phyloP scores from a whole-genome alignment of 257 asterid genomes.

The Plantago elongata region DNA sequence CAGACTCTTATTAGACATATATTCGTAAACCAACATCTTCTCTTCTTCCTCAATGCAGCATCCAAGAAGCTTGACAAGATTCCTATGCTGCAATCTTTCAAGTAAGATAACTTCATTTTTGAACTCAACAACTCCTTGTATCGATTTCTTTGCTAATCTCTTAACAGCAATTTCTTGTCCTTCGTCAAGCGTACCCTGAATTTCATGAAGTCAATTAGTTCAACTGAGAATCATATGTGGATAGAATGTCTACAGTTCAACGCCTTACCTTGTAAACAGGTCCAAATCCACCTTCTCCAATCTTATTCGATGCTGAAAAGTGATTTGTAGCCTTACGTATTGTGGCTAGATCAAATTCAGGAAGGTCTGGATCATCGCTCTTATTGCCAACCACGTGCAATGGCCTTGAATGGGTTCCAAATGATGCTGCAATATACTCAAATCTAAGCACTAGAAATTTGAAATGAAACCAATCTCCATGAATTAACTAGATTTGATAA shows the following conservation, averaged over 20 bases:
- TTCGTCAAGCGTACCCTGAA: conserved; percentile 20
- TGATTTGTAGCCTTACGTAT: conserved; percentile 21
- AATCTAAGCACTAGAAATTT: too few species aligned
- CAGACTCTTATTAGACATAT: conserved; percentile 22
- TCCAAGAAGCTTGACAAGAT: conserved; percentile 25
- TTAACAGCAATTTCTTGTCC: conserved; percentile 30
- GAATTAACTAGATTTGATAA: too few species aligned
- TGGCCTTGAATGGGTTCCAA: conserved; percentile 8
- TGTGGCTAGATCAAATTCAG: conserved; percentile 15
- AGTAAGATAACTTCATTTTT: conserved; percentile 19
- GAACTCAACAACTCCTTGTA: conserved; percentile 28
- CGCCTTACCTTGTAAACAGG: conserved; percentile 24
- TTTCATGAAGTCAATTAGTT: not conserved
- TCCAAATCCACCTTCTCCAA: conserved; percentile 30
- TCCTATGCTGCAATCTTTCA: conserved; percentile 25
- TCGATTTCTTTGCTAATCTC: conserved; percentile 21
- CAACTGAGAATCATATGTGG: too few species aligned
- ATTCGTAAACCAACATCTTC: conserved; percentile 21
- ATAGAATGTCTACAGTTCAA: not conserved
- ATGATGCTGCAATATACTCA: not conserved
- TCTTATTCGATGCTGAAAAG: conserved; percentile 18
- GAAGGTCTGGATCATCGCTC: conserved; percentile 12
- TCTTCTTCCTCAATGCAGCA: conserved; percentile 20
- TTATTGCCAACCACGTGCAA: not conserved
- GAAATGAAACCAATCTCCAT: too few species aligned